Evolutionary conservation across 2,329 filamentous ascomycete species (phyloP).

Genomic region (Thyridium curvatum): DNA sequence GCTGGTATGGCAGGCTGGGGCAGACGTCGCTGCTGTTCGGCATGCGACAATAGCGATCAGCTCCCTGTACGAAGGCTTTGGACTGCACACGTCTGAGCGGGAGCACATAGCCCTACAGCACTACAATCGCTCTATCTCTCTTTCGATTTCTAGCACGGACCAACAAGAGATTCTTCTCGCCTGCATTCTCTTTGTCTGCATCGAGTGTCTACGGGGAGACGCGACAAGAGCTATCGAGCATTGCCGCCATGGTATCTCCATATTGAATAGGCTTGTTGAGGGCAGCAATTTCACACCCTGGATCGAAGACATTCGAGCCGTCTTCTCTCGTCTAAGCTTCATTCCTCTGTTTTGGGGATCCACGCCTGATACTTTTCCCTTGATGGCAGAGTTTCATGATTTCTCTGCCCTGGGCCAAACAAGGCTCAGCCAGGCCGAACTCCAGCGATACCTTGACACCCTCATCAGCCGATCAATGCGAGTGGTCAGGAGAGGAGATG

Average conservation of each 20-base stretch:
- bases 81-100: neutral
- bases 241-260: slow-evolving; percentile 27
- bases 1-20: slow-evolving; percentile 37
- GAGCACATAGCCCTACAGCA: slow-evolving; percentile 26
- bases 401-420: slow-evolving; percentile 4
- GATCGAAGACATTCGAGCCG: slow-evolving; percentile 23
- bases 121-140: slow-evolving; percentile 32
- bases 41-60: slow-evolving; percentile 45
- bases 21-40: slow-evolving; percentile 36
- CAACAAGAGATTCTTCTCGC: slow-evolving; percentile 29
- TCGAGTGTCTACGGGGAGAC: slow-evolving; percentile 33
- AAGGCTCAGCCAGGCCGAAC: slow-evolving; percentile 12
- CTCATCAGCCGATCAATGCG: slow-evolving; percentile 6
- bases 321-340: slow-evolving; percentile 30
- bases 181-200: slow-evolving; percentile 35
- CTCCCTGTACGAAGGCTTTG: slow-evolving; percentile 33
- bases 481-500: neutral
- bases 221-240: slow-evolving; percentile 26
- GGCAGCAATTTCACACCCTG: slow-evolving; percentile 16
- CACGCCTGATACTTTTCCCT: slow-evolving; percentile 13
- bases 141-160: slow-evolving; percentile 20
- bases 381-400: slow-evolving; percentile 1
- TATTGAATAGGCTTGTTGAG: slow-evolving; percentile 21
- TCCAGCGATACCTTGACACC: slow-evolving; percentile 21
- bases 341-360: slow-evolving; percentile 30